Base-by-base conservation (phyloP, 352 stramenopile genomes). In the Pythium chondricola region DNA sequence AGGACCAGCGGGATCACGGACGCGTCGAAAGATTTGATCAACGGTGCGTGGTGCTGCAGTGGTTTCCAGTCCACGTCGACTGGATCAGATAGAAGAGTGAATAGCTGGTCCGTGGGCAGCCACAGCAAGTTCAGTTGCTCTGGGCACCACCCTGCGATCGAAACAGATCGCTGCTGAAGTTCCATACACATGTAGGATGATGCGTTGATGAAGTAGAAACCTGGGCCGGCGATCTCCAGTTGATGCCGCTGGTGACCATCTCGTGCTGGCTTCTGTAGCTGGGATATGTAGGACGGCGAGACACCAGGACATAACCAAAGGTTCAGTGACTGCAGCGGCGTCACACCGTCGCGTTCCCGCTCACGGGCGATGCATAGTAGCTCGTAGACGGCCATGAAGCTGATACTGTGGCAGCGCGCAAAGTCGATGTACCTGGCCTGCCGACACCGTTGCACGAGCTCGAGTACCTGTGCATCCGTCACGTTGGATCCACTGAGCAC, bases 371-470 rank as follows among this genome's bases (percentile, higher is more conserved):
- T 6, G 2, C 56, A 59, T 20, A 56, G 51, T 27, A 69, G 44
- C 25, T 71, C 48, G 38, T 71, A 71, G 41, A 74, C 32, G 50
- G 61, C 16, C 43, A 72, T 30, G 38, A 73, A 77, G 29, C 60
- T 67, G 13, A 77, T 18, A 18, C 52, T 32, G 3, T 11, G 46
- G 36, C 67, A 73, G 11, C 52, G 33, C 2, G 22, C 56, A 4
- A 76, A 46, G 7, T 32, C 53, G 14, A 76, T 6, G 2, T 21
- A 10, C 14, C 26, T 26, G 4, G 71, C 10, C 0, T 18, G n/a
- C 2, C 31, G 22, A n/a, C 56, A 69, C 18, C 49, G 30, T 4
- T n/a, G 22, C 0, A 69, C 26, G 7, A 73, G 35, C 10, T 53
- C 25, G 11, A 66, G 45, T 4, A 69, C 50, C 10, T 69, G 52